These are phyloP conservation scores for Lobosporangium transversale DNA, from an alignment of 192 early-diverging fungal genomes.

Conservation along the genomic window DNA sequence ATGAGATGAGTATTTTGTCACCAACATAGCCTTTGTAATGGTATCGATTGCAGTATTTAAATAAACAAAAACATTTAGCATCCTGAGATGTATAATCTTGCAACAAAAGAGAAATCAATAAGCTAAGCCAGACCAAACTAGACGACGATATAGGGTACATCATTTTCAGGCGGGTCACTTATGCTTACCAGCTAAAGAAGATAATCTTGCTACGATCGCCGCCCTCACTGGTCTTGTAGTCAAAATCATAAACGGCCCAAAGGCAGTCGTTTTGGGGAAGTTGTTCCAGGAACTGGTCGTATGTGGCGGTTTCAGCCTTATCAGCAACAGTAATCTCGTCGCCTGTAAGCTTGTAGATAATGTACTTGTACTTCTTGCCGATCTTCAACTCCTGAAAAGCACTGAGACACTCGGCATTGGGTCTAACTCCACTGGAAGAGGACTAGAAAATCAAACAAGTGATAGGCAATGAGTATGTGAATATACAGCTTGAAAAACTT, in stretches of 20 bases:
- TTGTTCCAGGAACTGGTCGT: slow-evolving; percentile 72
- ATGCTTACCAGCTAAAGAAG: slow-evolving; percentile 87
- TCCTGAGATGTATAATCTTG: too few species aligned
- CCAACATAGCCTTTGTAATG: too few species aligned
- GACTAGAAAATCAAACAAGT: slow-evolving; percentile 60
- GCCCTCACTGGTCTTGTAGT: slow-evolving; percentile 74
- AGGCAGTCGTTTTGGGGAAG: slow-evolving; percentile 78
- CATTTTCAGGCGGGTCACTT: too few species aligned
- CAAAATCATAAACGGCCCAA: slow-evolving; percentile 91
- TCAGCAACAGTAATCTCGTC: slow-evolving; percentile 78
- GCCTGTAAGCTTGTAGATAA: slow-evolving; percentile 85
- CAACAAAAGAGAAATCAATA: too few species aligned
- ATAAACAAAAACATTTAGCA: too few species aligned
- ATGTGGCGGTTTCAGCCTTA: slow-evolving; percentile 56
- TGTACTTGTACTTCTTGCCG: slow-evolving; percentile 75
- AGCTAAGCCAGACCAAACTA: too few species aligned
- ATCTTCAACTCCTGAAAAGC: slow-evolving; percentile 80
- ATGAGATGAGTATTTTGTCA: background rate
- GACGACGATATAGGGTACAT: too few species aligned
- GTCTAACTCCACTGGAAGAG: slow-evolving; percentile 73
- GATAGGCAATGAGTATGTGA: background rate
- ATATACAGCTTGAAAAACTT: too few species aligned
- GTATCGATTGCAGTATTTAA: too few species aligned
- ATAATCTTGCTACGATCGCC: slow-evolving; percentile 87
- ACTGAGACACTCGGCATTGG: slow-evolving; percentile 68